Conservation (phyloP, 2,329 filamentous ascomycete genomes). For the Beauveria sp. region DNA sequence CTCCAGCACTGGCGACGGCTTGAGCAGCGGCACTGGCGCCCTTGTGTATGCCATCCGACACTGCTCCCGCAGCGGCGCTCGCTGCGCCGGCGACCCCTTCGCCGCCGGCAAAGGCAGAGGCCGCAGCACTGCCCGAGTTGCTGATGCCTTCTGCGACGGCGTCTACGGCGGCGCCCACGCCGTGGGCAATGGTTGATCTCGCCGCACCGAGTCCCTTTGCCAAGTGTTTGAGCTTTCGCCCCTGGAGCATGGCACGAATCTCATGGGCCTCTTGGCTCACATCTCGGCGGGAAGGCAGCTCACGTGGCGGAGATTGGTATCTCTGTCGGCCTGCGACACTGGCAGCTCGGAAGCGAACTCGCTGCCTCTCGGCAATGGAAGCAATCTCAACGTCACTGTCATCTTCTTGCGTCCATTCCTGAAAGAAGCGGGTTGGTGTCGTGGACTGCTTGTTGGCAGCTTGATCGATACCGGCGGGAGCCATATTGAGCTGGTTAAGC, state of each 20-base stretch:
- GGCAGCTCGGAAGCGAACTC: constrained; percentile 4
- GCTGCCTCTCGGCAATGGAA: constrained; percentile 4
- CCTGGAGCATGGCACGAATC: not conserved
- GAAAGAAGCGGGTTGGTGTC: not conserved
- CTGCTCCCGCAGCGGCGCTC: not conserved
- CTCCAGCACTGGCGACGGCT: not conserved
- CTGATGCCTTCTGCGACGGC: not conserved
- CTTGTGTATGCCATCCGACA: not conserved
- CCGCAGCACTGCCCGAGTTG: not conserved
- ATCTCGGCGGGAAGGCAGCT: not conserved
- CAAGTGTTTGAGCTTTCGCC: not conserved
- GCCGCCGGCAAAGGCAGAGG: not conserved
- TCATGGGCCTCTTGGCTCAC: constrained; percentile 3
- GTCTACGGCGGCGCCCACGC: not conserved
- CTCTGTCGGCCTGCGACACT: constrained; percentile 1
- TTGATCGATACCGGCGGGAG: constrained; percentile 1
- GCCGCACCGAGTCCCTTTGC: not conserved
- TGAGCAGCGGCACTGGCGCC: not conserved
- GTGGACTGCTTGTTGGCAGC: not conserved
- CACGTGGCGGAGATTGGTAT: not conserved
- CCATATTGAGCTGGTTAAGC: not conserved
- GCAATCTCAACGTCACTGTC: constrained; percentile 8
- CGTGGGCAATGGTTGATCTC: not conserved
- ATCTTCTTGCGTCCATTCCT: constrained; percentile 5
- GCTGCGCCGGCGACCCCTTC: not conserved